Conservation (phyloP, 2,329 filamentous ascomycete species). For the Pseudogymnoascus sp. region DNA sequence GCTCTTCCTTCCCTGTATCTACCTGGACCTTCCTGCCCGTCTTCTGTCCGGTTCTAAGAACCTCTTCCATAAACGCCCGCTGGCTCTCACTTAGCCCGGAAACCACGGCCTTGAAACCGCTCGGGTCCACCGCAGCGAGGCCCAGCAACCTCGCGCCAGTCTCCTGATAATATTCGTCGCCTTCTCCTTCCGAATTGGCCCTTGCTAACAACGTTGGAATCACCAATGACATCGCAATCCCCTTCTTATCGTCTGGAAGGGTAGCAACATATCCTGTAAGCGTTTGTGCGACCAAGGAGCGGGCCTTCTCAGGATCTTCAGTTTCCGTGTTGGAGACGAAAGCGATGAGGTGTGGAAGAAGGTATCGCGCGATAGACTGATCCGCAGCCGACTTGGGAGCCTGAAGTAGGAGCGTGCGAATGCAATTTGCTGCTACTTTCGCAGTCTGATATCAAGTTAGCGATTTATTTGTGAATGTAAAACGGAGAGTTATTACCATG, state of each 20-base stretch:
- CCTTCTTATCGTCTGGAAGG: conserved; percentile 39
- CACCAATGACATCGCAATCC: conserved; percentile 65
- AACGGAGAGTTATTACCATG: conserved; percentile 45
- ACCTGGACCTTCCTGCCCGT: conserved; percentile 33
- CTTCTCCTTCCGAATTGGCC: conserved; percentile 56
- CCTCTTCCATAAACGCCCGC: conserved; percentile 70
- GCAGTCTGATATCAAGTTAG: conserved; percentile 49
- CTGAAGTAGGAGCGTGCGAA: conserved; percentile 72
- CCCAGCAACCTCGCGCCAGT: conserved; percentile 73
- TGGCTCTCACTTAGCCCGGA: conserved; percentile 62
- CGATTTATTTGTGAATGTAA: conserved; percentile 17
- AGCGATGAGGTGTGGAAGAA: conserved; percentile 66
- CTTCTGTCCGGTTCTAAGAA: conserved; percentile 60
- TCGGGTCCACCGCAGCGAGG: conserved; percentile 67
- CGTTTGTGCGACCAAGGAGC: conserved; percentile 63
- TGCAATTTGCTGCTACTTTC: conserved; percentile 84
- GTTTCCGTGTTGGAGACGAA: conserved; percentile 65
- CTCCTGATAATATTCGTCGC: conserved; percentile 51
- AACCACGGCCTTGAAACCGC: conserved; percentile 67
- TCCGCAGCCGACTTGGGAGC: conserved; percentile 56
- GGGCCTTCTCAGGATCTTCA: conserved; percentile 73
- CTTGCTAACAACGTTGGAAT: conserved; percentile 70
- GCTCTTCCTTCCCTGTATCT: conserved; percentile 46
- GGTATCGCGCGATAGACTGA: conserved; percentile 64
- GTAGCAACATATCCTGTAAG: conserved; percentile 63